phyloP scores from a whole-genome alignment of 306 rosid genomes.

The Cucurbita maxima region DNA sequence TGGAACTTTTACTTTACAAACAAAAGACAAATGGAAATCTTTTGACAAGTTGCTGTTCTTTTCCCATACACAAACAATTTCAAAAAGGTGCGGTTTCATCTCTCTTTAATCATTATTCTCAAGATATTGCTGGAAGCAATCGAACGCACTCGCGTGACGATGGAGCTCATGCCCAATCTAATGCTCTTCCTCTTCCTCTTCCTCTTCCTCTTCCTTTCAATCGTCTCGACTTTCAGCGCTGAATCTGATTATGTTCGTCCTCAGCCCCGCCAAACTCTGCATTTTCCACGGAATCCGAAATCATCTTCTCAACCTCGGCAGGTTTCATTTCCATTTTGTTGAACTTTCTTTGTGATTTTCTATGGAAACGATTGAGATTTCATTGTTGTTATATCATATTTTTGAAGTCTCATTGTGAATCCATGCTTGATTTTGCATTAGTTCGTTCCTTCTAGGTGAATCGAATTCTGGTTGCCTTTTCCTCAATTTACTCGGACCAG shows the following conservation, averaged over 20 bases:
- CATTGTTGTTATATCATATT: not conserved
- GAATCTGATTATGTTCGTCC: conserved; percentile 64
- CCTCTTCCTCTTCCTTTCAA: conserved; percentile 9
- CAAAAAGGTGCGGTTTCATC: not conserved
- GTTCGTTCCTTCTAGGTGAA: not conserved
- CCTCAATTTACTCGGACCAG: not conserved
- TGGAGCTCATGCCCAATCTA: conserved; percentile 26
- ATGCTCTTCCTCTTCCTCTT: conserved; percentile 13
- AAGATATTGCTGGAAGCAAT: not conserved
- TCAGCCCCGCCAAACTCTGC: conserved; percentile 50
- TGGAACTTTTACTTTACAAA: not conserved
- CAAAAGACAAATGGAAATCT: not conserved
- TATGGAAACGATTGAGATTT: not conserved
- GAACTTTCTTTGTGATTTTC: not conserved
- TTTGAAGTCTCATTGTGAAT: not conserved
- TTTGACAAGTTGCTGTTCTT: not conserved
- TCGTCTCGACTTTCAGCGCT: conserved; percentile 19
- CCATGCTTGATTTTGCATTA: not conserved
- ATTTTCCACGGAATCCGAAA: conserved; percentile 35
- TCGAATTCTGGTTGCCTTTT: not conserved
- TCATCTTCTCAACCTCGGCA: conserved; percentile 55
- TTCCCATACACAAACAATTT: not conserved
- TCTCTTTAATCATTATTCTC: not conserved
- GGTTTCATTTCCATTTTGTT: conserved; percentile 20
- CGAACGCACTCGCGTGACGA: conserved; percentile 5